Base-by-base conservation (phyloP, 345 rosid species). In the Microthlaspi erraticum region DNA sequence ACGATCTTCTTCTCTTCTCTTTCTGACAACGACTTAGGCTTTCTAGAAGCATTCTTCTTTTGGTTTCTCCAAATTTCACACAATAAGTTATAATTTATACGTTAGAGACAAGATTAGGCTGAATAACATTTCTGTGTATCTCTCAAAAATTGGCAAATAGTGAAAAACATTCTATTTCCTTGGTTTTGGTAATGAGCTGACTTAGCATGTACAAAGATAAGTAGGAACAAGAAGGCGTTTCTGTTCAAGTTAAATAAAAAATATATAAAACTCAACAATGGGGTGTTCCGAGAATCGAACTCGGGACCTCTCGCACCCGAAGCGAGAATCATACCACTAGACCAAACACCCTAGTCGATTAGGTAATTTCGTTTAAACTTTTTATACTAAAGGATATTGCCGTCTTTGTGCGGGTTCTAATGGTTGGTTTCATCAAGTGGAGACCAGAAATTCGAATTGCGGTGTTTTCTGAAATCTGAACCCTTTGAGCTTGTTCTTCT, bases 291-390 rank as follows among this genome's bases (percentile, higher is more conserved):
- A 87, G 91, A 88, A 83, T 88, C 89, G 94, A 92, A 92, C 95
- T 90, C 93, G 80, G 84, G 90, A 78, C 91, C 95, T 85, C 91
- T 86, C 87, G 95, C 95, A 88, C 90, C 96, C 89, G 91, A 89
- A 86, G 96, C 89, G 86, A 88, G 91, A 92, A 88, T 89, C 96
- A 89, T 90, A 85, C 91, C 92, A 90, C 96, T 85, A 86, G 96
- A 89, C 95, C 91, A 92, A 88, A 83, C 91, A 79, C 88, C 88
- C 91, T 1, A 1, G 1, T 13, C 38, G 29, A 0, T 1, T 0
- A 0, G 0, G 0, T 0, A 0, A 0, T 1, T 10, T 8, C 9
- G 5, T 10, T n/a, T 0, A 7, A 12, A 0, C 0, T 1, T 14
- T 8, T 10, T 49, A 38, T 5, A 0, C 1, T 19, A 1, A 0